These are phyloP conservation scores for Panaeolus cyanescens DNA, from an alignment of 768 basidiomycete genomes.

Conservation along the genomic window DNA sequence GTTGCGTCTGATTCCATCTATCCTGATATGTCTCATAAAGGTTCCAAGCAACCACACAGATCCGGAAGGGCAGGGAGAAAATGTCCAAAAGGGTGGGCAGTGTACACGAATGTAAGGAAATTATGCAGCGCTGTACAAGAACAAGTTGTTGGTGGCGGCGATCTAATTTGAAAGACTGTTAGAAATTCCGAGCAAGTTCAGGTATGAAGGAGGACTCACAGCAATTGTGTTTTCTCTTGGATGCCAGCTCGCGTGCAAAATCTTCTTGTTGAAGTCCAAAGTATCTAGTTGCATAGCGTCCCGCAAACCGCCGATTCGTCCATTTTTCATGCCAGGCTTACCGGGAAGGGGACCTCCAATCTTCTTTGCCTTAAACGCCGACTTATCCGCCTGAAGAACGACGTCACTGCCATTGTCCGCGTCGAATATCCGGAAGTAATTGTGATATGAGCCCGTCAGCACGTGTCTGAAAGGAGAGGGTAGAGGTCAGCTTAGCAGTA, in stretches of 20 bases:
- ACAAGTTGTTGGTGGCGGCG: constrained; percentile 96
- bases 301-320: constrained; percentile 70
- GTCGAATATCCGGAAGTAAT: constrained; percentile 99
- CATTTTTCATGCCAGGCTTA: constrained; percentile 74
- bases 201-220: constrained; percentile 47
- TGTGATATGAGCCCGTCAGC: constrained; percentile 99
- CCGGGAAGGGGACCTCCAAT: constrained; percentile 84
- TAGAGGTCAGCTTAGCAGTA: constrained; percentile 21
- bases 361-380: constrained; percentile 99
- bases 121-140: constrained; percentile 77
- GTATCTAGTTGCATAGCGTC: constrained; percentile 88
- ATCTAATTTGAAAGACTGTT: constrained; percentile 56
- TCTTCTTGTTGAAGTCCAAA: constrained; percentile 96
- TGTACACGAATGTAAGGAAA: neutral
- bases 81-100: neutral
- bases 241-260: constrained; percentile 96
- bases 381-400: constrained; percentile 97
- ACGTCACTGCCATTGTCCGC: constrained; percentile 85
- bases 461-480: constrained; percentile 66
- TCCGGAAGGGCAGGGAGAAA: constrained; percentile 15
- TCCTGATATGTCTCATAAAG: constrained; percentile 11
- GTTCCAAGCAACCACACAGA: constrained; percentile 12
- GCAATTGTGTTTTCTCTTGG: constrained; percentile 98
- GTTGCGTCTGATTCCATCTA: constrained; percentile 20
- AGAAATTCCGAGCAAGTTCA: constrained; percentile 4